Conservation (phyloP, 2,329 filamentous ascomycete genomes). For the Monilinia fructigena region DNA sequence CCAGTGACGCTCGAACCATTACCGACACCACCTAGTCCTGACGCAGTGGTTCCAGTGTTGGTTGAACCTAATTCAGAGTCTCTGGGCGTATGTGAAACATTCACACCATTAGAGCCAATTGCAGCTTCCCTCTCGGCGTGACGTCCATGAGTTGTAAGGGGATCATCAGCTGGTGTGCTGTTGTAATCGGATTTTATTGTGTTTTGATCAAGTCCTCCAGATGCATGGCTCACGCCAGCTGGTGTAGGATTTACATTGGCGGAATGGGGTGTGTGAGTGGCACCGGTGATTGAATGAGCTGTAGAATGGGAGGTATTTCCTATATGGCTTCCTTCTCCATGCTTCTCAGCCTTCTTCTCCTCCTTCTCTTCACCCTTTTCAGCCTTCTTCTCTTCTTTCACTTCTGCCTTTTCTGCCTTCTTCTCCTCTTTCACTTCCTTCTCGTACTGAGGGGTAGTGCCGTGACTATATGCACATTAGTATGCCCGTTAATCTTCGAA, state of each 20-base stretch:
- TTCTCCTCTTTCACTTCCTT: slow-evolving; percentile 11
- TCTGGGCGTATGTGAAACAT: background rate
- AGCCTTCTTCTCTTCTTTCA: slow-evolving; percentile 4
- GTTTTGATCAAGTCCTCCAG: slow-evolving; percentile 14
- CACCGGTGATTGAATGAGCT: slow-evolving; percentile 27
- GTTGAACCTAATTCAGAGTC: slow-evolving; percentile 14
- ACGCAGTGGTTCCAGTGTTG: background rate
- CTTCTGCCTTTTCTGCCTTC: background rate
- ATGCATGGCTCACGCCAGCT: background rate
- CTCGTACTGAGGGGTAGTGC: slow-evolving; percentile 13
- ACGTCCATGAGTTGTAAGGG: slow-evolving; percentile 17
- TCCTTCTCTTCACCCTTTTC: slow-evolving; percentile 6
- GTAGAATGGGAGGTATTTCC: slow-evolving; percentile 15
- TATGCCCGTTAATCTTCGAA: background rate
- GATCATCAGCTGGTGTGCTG: background rate
- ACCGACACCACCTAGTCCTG: background rate
- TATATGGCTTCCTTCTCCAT: slow-evolving; percentile 26
- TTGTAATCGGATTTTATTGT: slow-evolving; percentile 7
- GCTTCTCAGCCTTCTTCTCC: slow-evolving; percentile 17
- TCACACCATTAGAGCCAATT: slow-evolving; percentile 22
- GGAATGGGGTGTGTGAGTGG: slow-evolving; percentile 23
- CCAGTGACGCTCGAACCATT: slow-evolving; percentile 8
- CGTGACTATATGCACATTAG: slow-evolving; percentile 17
- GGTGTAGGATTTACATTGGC: slow-evolving; percentile 9
- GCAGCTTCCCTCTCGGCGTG: slow-evolving; percentile 22